Base-by-base conservation (phyloP, 2,329 filamentous ascomycete species). In the Trichoderma atroviride region DNA sequence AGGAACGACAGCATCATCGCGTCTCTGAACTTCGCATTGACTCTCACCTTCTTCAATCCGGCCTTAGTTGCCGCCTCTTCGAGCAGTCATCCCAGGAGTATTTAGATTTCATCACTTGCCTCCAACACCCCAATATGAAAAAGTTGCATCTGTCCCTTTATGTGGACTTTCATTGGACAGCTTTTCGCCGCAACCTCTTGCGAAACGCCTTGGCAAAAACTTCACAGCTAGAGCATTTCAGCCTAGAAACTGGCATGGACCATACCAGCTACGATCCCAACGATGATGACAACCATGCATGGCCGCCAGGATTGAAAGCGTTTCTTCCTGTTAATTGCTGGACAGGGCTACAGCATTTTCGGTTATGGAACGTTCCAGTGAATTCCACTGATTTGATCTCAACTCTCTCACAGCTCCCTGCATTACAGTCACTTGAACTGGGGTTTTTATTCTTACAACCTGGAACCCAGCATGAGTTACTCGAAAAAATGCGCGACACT, bases 11-110 rank as follows among this genome's bases (percentile, higher is more conserved):
- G 29, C 70, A 76, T 27, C 68, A 69, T 5, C 7, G 43, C 40
- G 65, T 84, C 14, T 70, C 76, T 4, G 81, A 81, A 56, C 71
- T 84, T 4, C 50, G 78, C 5, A 19, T 83, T 5, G 77, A 82
- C 59, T 73, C 70, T 2, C 71, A 78, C 58, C 47, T 71, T 13
- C 69, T 81, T 5, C 9, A 67, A 1, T 78, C 75, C 0, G 79
- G 79, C 1, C 70, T 82, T 0, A 79, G 75, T 13, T 76, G 72
- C 27, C 72, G 70, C 19, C 70, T 80, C 13, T 79, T 81, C 58
- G 73, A 75, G 5, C 19, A 73, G 37, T 68, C 71, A 7, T 74
- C 71, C 29, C 60, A 72, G 7, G 75, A 78, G 43, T 75, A 78
- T 47, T 19, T 70, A 5, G 53, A 79, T 63, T 64, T 79, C 1